phyloP scores from a whole-genome alignment of 2,329 filamentous ascomycete genomes.

The Blastomyces gilchristii region DNA sequence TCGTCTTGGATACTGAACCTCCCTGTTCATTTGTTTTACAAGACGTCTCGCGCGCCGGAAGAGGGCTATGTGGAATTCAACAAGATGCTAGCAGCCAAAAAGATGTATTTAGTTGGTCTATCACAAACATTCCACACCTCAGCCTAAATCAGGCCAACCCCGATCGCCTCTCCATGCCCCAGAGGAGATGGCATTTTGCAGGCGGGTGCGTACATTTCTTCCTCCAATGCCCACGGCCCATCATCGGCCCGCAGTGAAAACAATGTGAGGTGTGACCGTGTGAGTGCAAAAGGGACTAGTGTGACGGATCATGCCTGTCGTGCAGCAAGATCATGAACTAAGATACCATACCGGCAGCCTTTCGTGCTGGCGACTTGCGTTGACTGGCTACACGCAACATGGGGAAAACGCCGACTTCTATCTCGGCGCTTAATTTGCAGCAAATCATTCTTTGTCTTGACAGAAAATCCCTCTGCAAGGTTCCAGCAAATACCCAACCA shows the following conservation, averaged over 20 bases:
- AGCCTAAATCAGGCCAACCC: too few relatives aligned
- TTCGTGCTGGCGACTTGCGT: background rate
- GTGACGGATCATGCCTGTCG: background rate
- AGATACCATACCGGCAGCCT: background rate
- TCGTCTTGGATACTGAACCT: background rate
- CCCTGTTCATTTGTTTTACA: background rate
- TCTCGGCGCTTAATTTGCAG: conserved; percentile 12
- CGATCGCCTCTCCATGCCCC: too few relatives aligned
- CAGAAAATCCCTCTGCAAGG: background rate
- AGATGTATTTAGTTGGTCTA: too few relatives aligned
- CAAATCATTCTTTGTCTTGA: conserved; percentile 11
- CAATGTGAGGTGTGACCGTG: conserved; percentile 2
- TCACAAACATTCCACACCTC: too few relatives aligned
- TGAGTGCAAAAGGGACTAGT: background rate
- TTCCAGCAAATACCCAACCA: conserved; percentile 6
- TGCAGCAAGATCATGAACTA: background rate
- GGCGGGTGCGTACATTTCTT: too few relatives aligned
- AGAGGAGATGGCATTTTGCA: too few relatives aligned
- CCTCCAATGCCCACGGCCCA: too few relatives aligned
- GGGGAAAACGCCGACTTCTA: background rate
- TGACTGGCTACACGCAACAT: background rate
- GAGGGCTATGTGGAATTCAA: too few relatives aligned
- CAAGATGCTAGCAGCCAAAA: too few relatives aligned
- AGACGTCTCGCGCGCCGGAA: background rate
- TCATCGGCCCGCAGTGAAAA: background rate